Percentiles rank a stretch among this genome's conserved stretches.
Conservation (phyloP, 768 basidiomycete species). For the Mycena rebaudengoi region DNA sequence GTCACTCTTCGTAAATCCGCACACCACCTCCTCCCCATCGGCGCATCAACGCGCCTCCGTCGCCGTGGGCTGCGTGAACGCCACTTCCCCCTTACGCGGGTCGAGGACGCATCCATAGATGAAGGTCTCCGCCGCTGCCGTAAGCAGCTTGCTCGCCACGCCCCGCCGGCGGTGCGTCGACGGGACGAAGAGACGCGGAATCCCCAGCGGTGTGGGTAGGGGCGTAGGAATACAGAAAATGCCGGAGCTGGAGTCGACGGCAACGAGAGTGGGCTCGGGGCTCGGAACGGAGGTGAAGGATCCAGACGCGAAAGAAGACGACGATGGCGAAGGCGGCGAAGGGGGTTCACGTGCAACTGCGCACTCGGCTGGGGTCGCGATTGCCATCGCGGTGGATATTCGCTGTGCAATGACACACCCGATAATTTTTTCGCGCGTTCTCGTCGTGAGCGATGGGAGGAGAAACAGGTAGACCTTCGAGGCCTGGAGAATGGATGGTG, state of each 20-base stretch:
- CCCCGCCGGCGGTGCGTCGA: conserved; percentile 77
- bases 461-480: conserved; percentile 87
- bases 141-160: conserved; percentile 72
- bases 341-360: conserved; percentile 19
- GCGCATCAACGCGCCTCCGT: conserved; percentile 79
- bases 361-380: conserved; percentile 52
- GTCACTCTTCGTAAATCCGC: conserved; percentile 76
- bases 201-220: conserved; percentile 82
- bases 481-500: conserved; percentile 60
- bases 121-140: conserved; percentile 75
- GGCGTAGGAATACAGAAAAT: conserved; percentile 75
- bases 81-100: conserved; percentile 76
- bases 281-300: too few relatives aligned
- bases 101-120: conserved; percentile 81
- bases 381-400: conserved; percentile 82
- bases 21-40: conserved; percentile 77
- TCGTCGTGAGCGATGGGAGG: conserved; percentile 45
- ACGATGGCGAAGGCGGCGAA: conserved; percentile 5
- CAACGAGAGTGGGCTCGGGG: conserved; percentile 49
- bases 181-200: conserved; percentile 83
- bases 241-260: conserved; percentile 65
- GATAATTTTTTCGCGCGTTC: conserved; percentile 73
- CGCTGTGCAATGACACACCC: conserved; percentile 86
- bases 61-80: conserved; percentile 88
- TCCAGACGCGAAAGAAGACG: conserved; percentile 1